Evolutionary conservation across 306 rosid species (phyloP).

Genomic region (Citrullus amarus): DNA sequence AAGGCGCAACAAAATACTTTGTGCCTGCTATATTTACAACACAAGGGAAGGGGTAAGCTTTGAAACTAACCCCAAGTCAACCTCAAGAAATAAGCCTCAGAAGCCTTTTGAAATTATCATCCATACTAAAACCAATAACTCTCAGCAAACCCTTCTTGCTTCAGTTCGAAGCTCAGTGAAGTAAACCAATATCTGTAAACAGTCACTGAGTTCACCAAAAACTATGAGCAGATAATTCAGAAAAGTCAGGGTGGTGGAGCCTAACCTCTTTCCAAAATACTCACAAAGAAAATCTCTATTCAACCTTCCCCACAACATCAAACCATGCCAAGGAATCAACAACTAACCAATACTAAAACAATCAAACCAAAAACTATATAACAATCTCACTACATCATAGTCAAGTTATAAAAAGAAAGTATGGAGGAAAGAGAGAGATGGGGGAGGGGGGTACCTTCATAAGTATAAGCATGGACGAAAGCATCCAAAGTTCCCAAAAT

Average conservation of each 20-base stretch:
- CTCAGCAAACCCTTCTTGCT: background rate
- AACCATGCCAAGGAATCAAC: background rate
- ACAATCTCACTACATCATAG: background rate
- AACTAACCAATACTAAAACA: background rate
- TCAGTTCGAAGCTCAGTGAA: background rate
- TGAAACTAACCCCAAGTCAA: background rate
- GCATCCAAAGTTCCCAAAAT: slow-evolving; percentile 60
- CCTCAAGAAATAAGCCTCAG: background rate
- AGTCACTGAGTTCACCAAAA: background rate
- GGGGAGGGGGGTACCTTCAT: slow-evolving; percentile 37
- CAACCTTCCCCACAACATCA: background rate
- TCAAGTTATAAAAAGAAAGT: background rate
- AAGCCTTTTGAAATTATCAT: background rate
- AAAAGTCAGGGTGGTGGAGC: background rate
- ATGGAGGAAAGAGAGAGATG: background rate
- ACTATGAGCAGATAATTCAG: background rate
- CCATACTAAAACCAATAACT: background rate
- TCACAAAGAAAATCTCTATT: background rate
- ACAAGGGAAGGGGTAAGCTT: background rate
- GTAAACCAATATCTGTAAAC: background rate
- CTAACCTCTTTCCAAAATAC: background rate
- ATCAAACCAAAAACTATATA: background rate
- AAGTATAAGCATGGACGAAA: slow-evolving; percentile 53
- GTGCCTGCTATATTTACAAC: too few relatives aligned
- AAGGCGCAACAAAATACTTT: too few relatives aligned